These are phyloP conservation scores for Paralagenidium karlingii DNA, from an alignment of 352 stramenopile genomes.

Conservation along the genomic window DNA sequence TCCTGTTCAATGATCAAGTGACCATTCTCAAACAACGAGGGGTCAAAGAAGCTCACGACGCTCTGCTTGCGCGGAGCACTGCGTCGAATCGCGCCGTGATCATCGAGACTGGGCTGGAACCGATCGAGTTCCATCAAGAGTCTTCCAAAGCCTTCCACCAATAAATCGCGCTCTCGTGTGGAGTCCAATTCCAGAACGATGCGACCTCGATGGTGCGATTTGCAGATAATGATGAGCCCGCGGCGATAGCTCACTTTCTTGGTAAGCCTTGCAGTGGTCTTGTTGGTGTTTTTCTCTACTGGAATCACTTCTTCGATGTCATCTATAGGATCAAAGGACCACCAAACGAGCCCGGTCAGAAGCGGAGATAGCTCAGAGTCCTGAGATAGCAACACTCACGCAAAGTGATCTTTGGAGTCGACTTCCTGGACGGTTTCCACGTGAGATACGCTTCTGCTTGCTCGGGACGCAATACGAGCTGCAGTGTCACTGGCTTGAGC, in stretches of 20 bases:
- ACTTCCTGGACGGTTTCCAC: constrained; percentile 63
- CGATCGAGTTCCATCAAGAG: constrained; percentile 34
- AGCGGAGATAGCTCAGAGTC: background rate
- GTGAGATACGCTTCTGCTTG: constrained; percentile 51
- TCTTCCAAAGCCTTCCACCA: constrained; percentile 39
- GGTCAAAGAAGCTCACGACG: constrained; percentile 36
- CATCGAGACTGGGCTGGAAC: constrained; percentile 25
- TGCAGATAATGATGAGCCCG: constrained; percentile 50
- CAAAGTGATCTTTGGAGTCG: constrained; percentile 35
- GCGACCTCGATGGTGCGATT: constrained; percentile 43
- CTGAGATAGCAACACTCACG: constrained; percentile 18
- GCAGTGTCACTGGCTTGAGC: constrained; percentile 52
- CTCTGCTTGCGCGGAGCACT: constrained; percentile 27
- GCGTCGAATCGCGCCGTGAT: constrained; percentile 26
- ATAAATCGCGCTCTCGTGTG: constrained; percentile 41
- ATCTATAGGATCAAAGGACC: constrained; percentile 16
- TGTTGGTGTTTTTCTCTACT: constrained; percentile 35
- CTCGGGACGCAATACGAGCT: constrained; percentile 25
- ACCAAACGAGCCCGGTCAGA: background rate
- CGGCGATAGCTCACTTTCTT: constrained; percentile 54
- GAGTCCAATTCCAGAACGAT: constrained; percentile 44
- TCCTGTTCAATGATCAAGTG: no score
- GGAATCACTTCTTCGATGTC: constrained; percentile 44
- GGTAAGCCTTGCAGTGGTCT: constrained; percentile 22
- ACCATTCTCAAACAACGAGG: no score